Evolutionary conservation across 148 eudicot species (phyloP).

Genomic region (Selenicereus undatus): DNA sequence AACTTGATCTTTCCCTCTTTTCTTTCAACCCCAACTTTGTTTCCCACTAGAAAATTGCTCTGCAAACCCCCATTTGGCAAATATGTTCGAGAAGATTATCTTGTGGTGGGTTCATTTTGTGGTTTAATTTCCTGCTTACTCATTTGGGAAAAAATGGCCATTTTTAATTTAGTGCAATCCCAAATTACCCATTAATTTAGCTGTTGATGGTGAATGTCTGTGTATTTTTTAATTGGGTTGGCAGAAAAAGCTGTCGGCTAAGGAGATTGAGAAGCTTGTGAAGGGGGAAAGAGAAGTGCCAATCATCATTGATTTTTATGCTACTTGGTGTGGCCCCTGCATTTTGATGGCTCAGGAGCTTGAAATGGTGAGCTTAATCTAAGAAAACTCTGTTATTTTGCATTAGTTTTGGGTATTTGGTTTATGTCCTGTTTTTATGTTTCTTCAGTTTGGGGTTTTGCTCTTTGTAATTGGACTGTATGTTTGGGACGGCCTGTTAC

Average conservation of each 20-base stretch:
- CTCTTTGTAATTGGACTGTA: not conserved
- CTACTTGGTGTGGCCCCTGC: constrained; percentile 98
- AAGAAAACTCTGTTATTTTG: not conserved
- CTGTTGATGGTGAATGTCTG: not conserved
- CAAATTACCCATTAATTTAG: not conserved
- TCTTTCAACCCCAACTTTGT: constrained; percentile 26
- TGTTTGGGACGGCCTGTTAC: not conserved
- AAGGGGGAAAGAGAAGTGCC: constrained; percentile 89
- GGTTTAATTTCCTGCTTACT: too few species aligned
- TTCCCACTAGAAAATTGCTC: constrained; percentile 36
- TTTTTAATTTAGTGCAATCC: not conserved
- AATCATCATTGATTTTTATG: constrained; percentile 81
- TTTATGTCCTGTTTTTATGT: not conserved
- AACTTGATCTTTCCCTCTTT: constrained; percentile 31
- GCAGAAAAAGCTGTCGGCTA: constrained; percentile 82
- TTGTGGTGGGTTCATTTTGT: constrained; percentile 53
- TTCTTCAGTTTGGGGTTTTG: not conserved
- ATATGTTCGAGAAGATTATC: constrained; percentile 74
- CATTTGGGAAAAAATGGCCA: too few species aligned
- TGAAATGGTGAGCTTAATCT: constrained; percentile 57
- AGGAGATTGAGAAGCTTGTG: constrained; percentile 78
- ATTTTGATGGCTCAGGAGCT: constrained; percentile 97
- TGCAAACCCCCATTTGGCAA: constrained; percentile 66
- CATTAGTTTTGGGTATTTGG: not conserved
- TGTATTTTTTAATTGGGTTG: constrained; percentile 14